Evolutionary conservation across 352 stramenopile species (phyloP).

Genomic region (Globisporangium cystogenes): DNA sequence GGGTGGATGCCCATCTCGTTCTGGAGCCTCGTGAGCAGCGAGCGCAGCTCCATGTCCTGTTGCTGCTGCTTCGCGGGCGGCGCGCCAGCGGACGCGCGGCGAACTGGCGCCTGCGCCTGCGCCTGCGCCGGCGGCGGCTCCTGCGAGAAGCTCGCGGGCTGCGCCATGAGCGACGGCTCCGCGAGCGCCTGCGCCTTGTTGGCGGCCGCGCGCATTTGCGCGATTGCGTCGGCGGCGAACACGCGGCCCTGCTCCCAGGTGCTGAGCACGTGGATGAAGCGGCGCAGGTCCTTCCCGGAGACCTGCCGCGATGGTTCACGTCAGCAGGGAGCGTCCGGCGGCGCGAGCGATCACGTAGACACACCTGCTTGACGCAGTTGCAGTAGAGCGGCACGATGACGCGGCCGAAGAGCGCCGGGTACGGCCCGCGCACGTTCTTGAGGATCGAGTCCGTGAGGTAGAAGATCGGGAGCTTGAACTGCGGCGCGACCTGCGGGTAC

Average conservation of each 20-base stretch:
- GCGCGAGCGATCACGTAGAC: too few species aligned
- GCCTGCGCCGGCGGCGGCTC: constrained; percentile 16
- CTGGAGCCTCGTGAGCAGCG: constrained; percentile 77
- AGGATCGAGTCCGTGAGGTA: constrained; percentile 89
- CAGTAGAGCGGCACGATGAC: constrained; percentile 82
- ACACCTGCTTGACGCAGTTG: constrained; percentile 79
- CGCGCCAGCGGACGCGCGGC: too few species aligned
- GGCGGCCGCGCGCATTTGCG: constrained; percentile 61
- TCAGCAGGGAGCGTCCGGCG: too few species aligned
- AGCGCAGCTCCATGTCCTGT: constrained; percentile 72
- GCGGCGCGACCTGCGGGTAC: constrained; percentile 49
- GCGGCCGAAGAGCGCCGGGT: constrained; percentile 53
- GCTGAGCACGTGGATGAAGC: constrained; percentile 83
- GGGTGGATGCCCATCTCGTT: constrained; percentile 87
- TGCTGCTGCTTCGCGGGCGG: background rate
- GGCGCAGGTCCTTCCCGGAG: constrained; percentile 70
- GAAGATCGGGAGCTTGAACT: constrained; percentile 88
- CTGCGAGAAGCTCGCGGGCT: constrained; percentile 48
- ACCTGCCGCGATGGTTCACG: constrained; percentile 25
- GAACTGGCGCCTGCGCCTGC: background rate
- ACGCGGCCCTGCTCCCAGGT: constrained; percentile 72
- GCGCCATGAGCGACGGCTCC: constrained; percentile 28
- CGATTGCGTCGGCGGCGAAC: constrained; percentile 47
- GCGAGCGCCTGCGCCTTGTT: constrained; percentile 47
- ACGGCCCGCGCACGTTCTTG: constrained; percentile 81